Evolutionary conservation across 2,329 filamentous ascomycete species (phyloP).

Genomic region (Byssoonygena ceratinophila): DNA sequence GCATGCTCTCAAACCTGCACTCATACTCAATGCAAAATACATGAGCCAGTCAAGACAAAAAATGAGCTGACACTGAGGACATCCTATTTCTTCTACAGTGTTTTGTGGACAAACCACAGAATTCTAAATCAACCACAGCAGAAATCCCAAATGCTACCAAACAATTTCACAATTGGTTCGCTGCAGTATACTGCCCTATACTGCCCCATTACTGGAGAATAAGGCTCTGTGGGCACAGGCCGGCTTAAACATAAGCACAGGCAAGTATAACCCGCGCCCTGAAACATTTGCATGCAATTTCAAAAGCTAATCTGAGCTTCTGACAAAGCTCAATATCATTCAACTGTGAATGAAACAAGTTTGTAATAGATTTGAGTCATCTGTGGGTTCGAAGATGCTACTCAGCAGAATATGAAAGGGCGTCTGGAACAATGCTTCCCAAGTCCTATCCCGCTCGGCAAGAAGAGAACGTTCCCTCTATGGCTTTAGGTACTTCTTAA

Average conservation of each 20-base stretch:
- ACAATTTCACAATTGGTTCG: background rate
- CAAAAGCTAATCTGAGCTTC: background rate
- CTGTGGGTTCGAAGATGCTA: background rate
- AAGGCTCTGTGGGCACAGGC: background rate
- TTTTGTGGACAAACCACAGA: background rate
- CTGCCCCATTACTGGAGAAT: background rate
- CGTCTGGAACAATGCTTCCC: background rate
- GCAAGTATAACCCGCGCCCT: background rate
- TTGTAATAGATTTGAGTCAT: background rate
- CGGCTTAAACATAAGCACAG: background rate
- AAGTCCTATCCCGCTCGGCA: too few relatives aligned
- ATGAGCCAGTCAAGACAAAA: slow-evolving; percentile 4
- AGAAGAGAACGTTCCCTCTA: too few relatives aligned
- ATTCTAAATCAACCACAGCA: background rate
- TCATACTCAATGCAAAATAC: slow-evolving; percentile 10
- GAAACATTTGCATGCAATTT: background rate
- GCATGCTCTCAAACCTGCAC: slow-evolving; percentile 6
- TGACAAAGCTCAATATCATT: background rate
- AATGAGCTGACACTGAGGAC: slow-evolving; percentile 1
- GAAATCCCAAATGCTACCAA: background rate
- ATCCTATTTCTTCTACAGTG: slow-evolving; percentile 3
- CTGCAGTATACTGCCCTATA: background rate
- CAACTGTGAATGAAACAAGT: background rate
- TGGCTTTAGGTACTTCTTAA: too few relatives aligned
- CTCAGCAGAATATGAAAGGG: background rate